Evolutionary conservation across 192 early-diverging fungal species (phyloP), one percentile per base, ranked within the genome.

Genomic region (Umbelopsis isabellina): DNA sequence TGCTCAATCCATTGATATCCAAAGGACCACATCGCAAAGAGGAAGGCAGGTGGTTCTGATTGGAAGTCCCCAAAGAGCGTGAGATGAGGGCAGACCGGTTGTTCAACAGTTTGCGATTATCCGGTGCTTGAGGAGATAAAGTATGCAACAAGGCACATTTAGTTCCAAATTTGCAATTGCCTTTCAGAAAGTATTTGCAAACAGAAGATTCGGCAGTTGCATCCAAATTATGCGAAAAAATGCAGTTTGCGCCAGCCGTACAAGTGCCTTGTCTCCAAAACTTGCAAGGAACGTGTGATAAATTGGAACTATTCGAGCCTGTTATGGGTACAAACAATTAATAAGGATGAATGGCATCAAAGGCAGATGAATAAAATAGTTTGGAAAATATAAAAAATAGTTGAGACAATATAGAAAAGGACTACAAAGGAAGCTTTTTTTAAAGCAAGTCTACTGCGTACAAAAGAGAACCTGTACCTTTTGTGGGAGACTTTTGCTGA

Each of bases 121-220:
- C 50, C 35, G 50, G 45, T 25, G 27, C 23, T 35, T 67, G 65
- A 2, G 70, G 67, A 22, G 71, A 74, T 49, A 78, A 51, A 15
- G 79, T 79, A 50, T 89, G 87, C 13, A 82, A 78, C 13, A 93
- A 79, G 0, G 91, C 90, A 67, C 91, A 93, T 69, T 90, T 91
- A 50, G 78, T 89, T 45, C 90, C 91, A 83, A 90, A 93, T 69
- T 89, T 91, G 85, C 91, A 93, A 50, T 91, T 91, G 37, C 91
- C 91, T 76, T 93, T 93, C 47, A 88, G 66, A 73, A 85, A 91
- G 71, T 91, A 93, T 71, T 91, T 91, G 87, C 91, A 93, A 12
- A 90, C 84, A 35, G 84, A 76, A 52, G 84, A 82, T 44, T 89
- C 89, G 12, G 86, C 78, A 67, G 82, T 75, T n/a, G 88, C 58